Percentiles rank a stretch among this genome's conserved stretches.
Conservation (phyloP, 331 rosid genomes). For the Erythrophleum ivorense region DNA sequence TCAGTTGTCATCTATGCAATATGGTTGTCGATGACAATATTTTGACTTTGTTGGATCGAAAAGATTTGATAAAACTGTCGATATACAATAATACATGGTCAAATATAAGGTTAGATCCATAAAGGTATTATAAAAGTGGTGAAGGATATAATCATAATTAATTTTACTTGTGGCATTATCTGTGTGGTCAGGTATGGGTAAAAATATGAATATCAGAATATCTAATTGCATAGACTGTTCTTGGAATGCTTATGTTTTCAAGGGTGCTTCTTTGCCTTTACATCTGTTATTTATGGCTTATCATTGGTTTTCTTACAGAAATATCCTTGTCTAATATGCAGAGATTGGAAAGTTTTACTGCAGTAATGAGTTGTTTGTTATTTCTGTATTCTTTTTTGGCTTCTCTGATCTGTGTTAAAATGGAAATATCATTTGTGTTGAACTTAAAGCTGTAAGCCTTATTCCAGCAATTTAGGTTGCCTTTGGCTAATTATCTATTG, state of each 20-base stretch:
- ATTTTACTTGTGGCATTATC: conserved; percentile 1
- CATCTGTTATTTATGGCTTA: background rate
- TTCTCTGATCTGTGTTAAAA: conserved; percentile 4
- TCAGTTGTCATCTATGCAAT: conserved; percentile 10
- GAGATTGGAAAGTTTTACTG: conserved; percentile 2
- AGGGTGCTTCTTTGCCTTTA: background rate
- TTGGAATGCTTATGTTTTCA: background rate
- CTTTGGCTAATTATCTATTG: conserved; percentile 5
- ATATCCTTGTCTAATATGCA: background rate
- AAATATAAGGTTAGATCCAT: background rate
- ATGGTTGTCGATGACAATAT: conserved; percentile 1
- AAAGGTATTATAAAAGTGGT: background rate
- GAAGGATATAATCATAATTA: background rate
- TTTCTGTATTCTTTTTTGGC: conserved; percentile 13
- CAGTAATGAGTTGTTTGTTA: background rate
- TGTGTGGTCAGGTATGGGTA: background rate
- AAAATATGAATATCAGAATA: background rate
- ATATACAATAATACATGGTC: background rate
- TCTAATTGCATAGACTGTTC: background rate
- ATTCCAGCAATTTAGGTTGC: conserved; percentile 7
- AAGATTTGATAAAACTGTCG: conserved; percentile 1
- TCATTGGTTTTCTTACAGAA: background rate
- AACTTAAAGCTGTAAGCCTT: background rate
- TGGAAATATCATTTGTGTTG: conserved; percentile 11
- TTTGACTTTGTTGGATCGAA: background rate